Evolutionary conservation across 169 alveolate species (phyloP).

Genomic region (Plasmodium blacklocki): DNA sequence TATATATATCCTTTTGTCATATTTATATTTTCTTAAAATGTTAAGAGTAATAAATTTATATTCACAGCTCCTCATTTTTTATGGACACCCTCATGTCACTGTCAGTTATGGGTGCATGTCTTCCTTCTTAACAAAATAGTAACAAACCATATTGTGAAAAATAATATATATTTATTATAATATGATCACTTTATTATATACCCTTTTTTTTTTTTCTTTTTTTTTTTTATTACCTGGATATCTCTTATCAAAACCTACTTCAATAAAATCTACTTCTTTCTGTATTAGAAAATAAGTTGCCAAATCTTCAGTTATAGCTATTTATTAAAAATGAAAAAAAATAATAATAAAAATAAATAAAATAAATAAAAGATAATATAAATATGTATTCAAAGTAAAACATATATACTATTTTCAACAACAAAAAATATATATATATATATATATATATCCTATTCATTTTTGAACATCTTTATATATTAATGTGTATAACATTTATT

Average conservation of each 20-base stretch:
- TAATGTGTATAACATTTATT: slow-evolving; percentile 30
- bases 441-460: background rate
- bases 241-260: slow-evolving; percentile 50
- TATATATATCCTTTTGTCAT: background rate
- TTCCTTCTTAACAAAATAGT: slow-evolving; percentile 19
- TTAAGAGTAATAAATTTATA: too few relatives aligned
- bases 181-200: background rate
- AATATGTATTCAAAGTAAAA: too few relatives aligned
- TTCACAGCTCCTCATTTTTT: slow-evolving; percentile 24
- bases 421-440: too few relatives aligned
- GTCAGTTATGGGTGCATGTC: slow-evolving; percentile 20
- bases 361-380: background rate
- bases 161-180: background rate
- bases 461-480: background rate
- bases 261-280: slow-evolving; percentile 46
- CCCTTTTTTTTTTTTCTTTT: background rate
- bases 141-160: background rate
- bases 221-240: slow-evolving; percentile 35
- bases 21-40: slow-evolving; percentile 1
- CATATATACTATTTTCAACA: too few relatives aligned
- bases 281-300: slow-evolving; percentile 47
- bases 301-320: slow-evolving; percentile 51
- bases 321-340: too few relatives aligned
- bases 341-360: too few relatives aligned
- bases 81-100: background rate